phyloP scores from a whole-genome alignment of 2,329 filamentous ascomycete genomes.

The Hymenoscyphus occultus region DNA sequence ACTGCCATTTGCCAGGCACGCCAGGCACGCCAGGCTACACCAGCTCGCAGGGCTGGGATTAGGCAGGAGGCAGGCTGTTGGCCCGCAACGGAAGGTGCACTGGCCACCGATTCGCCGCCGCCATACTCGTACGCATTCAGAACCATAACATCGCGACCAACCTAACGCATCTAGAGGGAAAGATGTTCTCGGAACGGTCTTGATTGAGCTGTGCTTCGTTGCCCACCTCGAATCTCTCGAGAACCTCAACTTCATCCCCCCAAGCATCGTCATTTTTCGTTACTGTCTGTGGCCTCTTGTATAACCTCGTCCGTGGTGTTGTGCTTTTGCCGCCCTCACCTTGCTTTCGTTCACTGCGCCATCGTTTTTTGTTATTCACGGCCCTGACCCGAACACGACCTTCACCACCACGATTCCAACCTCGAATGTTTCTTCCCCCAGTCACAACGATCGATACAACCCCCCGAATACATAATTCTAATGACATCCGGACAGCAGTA shows the following conservation, averaged over 20 bases:
- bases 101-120: constrained; percentile 15
- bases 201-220: neutral
- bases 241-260: neutral
- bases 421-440: constrained; percentile 10
- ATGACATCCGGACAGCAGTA: constrained; percentile 24
- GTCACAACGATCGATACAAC: neutral
- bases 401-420: neutral
- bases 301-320: neutral
- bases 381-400: neutral
- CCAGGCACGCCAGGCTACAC: too few relatives aligned
- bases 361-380: constrained; percentile 11
- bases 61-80: neutral
- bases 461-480: constrained; percentile 20
- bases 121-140: constrained; percentile 13
- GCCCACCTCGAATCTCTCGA: neutral
- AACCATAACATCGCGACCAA: constrained; percentile 32
- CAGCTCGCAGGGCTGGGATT: neutral
- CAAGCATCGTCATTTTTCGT: neutral
- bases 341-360: constrained; percentile 14
- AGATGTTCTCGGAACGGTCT: neutral
- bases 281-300: neutral
- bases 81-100: neutral
- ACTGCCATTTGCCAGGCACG: too few relatives aligned
- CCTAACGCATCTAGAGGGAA: neutral
- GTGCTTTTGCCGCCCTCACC: neutral